phyloP scores from a whole-genome alignment of 2,329 filamentous ascomycete genomes.

The Exophiala alcalophila region DNA sequence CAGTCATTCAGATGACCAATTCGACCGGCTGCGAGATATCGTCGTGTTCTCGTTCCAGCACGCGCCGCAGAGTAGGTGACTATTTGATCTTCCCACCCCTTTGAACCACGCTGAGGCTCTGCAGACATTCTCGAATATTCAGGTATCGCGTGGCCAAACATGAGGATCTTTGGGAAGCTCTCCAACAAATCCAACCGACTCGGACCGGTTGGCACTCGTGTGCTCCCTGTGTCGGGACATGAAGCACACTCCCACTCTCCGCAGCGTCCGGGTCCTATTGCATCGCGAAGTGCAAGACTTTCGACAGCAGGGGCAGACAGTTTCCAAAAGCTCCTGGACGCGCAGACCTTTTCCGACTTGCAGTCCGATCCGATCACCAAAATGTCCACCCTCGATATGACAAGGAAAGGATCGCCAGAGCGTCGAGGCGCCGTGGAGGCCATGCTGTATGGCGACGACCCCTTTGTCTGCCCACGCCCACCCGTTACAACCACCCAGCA shows the following conservation, averaged over 20 bases:
- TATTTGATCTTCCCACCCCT: not conserved
- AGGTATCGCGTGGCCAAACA: slow-evolving; percentile 77
- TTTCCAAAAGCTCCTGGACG: slow-evolving; percentile 17
- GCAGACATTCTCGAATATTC: slow-evolving; percentile 69
- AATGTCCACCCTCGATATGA: slow-evolving; percentile 30
- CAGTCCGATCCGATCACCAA: slow-evolving; percentile 30
- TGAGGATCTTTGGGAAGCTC: slow-evolving; percentile 57
- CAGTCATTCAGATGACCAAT: slow-evolving; percentile 33
- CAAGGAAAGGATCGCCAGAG: slow-evolving; percentile 33
- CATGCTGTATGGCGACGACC: slow-evolving; percentile 35
- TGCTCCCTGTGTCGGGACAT: slow-evolving; percentile 16
- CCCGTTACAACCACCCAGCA: slow-evolving; percentile 31
- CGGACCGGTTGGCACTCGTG: slow-evolving; percentile 34
- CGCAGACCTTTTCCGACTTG: slow-evolving; percentile 13
- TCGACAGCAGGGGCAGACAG: slow-evolving; percentile 2
- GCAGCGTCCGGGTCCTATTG: slow-evolving; percentile 37
- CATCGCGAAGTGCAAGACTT: slow-evolving; percentile 19
- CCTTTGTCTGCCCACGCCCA: slow-evolving; percentile 42
- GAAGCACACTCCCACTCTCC: slow-evolving; percentile 66
- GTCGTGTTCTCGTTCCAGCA: slow-evolving; percentile 82
- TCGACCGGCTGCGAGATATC: slow-evolving; percentile 68
- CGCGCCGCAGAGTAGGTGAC: slow-evolving; percentile 66
- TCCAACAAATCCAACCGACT: slow-evolving; percentile 37
- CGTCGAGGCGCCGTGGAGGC: slow-evolving; percentile 19
- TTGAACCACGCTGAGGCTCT: slow-evolving; percentile 2